phyloP scores from a whole-genome alignment of 106 monocot genomes.

The Dendrobium chrysotoxum region DNA sequence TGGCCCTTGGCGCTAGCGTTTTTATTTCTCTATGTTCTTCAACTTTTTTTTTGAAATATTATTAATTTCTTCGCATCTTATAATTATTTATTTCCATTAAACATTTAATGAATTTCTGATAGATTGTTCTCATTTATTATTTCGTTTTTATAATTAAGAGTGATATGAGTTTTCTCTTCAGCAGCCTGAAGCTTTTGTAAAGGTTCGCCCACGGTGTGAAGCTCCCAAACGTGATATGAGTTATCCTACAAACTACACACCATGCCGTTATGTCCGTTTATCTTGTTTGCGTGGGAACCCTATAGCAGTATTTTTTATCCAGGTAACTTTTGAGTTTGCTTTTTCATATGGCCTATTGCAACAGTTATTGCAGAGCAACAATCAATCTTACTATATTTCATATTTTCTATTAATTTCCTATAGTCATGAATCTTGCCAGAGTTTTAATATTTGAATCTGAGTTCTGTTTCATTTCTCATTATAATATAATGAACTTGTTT shows the following conservation, averaged over 20 bases:
- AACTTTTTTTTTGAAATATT: background rate
- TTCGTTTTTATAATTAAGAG: background rate
- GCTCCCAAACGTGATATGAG: conserved; percentile 91
- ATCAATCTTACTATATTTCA: background rate
- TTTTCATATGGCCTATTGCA: background rate
- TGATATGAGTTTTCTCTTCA: conserved; percentile 4
- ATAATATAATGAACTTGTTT: background rate
- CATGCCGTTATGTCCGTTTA: conserved; percentile 88
- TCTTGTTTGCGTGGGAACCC: conserved; percentile 97
- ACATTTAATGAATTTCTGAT: background rate
- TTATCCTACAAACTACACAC: conserved; percentile 82
- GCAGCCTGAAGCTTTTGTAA: conserved; percentile 96
- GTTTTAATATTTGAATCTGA: background rate
- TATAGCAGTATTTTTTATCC: conserved; percentile 92
- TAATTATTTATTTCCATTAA: background rate
- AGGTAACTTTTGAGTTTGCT: conserved; percentile 41
- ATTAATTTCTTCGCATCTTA: too few species aligned
- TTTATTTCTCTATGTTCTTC: background rate
- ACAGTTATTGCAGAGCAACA: background rate
- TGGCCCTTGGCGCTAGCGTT: background rate
- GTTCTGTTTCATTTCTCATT: background rate
- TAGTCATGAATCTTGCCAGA: background rate
- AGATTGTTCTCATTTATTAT: background rate
- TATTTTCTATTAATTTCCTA: background rate
- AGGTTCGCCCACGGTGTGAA: conserved; percentile 88